Conservation (phyloP, 2,329 filamentous ascomycete species). For the Knufia petricola region DNA sequence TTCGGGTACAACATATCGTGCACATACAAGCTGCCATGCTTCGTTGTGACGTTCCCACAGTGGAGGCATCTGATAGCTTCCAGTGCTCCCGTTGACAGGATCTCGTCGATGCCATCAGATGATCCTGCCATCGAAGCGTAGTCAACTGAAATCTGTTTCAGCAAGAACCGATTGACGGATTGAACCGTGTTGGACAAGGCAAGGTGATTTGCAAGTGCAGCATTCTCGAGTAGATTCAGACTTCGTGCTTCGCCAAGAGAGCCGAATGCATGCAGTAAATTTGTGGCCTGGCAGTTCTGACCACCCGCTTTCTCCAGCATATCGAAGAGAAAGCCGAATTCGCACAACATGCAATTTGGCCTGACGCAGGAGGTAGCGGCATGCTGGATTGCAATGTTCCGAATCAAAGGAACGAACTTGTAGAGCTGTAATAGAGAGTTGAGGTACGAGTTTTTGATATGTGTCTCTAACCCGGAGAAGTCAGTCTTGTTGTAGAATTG, state of each 20-base stretch:
- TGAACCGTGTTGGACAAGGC: constrained; percentile 76
- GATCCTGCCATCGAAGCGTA: constrained; percentile 57
- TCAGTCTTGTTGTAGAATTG: constrained; percentile 92
- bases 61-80: constrained; percentile 68
- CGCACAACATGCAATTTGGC: constrained; percentile 80
- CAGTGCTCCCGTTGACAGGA: constrained; percentile 37
- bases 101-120: constrained; percentile 60
- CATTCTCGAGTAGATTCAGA: constrained; percentile 76
- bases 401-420: constrained; percentile 77
- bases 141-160: constrained; percentile 71
- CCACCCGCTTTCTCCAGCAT: constrained; percentile 96
- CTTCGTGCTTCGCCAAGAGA: constrained; percentile 68
- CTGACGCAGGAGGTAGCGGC: constrained; percentile 74
- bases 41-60: constrained; percentile 76
- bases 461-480: constrained; percentile 87
- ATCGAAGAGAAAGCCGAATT: constrained; percentile 90
- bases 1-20: constrained; percentile 70
- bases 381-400: constrained; percentile 82
- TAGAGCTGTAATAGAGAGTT: constrained; percentile 86
- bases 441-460: constrained; percentile 93
- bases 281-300: constrained; percentile 91
- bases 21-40: constrained; percentile 67
- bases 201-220: constrained; percentile 52
- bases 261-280: constrained; percentile 82
- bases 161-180: constrained; percentile 70